These are phyloP conservation scores for Euphorbia peplus DNA, from an alignment of 345 rosid genomes.

Conservation along the genomic window DNA sequence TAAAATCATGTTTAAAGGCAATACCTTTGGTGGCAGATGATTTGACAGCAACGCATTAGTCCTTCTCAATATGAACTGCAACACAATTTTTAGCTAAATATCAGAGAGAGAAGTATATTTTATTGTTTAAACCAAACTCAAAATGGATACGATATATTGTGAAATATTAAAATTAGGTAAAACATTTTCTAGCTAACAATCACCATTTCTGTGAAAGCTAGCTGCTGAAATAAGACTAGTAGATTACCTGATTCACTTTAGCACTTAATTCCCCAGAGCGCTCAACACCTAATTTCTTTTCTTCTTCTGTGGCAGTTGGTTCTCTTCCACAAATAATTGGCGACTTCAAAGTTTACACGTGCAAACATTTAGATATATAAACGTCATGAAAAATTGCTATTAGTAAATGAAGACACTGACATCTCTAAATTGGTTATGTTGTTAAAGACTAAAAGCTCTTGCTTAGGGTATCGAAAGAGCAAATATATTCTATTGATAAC, in stretches of 20 bases:
- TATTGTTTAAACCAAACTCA: neutral
- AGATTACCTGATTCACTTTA: slow-evolving; percentile 87
- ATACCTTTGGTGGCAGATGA: slow-evolving; percentile 98
- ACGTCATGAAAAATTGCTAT: neutral
- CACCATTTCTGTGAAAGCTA: slow-evolving; percentile 11
- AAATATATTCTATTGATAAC: neutral
- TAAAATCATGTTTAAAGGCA: neutral
- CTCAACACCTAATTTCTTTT: slow-evolving; percentile 69
- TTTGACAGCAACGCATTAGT: slow-evolving; percentile 89
- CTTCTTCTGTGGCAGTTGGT: slow-evolving; percentile 82
- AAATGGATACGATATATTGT: neutral
- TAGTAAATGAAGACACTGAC: neutral
- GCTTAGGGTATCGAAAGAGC: neutral
- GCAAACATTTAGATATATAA: slow-evolving; percentile 6
- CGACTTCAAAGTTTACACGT: slow-evolving; percentile 40
- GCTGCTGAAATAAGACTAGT: slow-evolving; percentile 3
- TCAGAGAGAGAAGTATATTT: neutral
- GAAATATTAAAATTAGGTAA: neutral
- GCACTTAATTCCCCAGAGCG: slow-evolving; percentile 91
- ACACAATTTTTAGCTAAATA: slow-evolving; percentile 11
- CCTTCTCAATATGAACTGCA: slow-evolving; percentile 97
- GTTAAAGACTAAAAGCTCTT: slow-evolving; percentile 2
- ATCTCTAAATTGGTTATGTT: neutral
- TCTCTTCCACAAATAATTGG: slow-evolving; percentile 99
- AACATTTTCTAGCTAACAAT: neutral